A percentile compares a stretch with the other conserved stretches of the same genome.
Evolutionary conservation across 1,139 yeast genomes (phyloP).

Genomic region (Yamadazyma siamensis): DNA sequence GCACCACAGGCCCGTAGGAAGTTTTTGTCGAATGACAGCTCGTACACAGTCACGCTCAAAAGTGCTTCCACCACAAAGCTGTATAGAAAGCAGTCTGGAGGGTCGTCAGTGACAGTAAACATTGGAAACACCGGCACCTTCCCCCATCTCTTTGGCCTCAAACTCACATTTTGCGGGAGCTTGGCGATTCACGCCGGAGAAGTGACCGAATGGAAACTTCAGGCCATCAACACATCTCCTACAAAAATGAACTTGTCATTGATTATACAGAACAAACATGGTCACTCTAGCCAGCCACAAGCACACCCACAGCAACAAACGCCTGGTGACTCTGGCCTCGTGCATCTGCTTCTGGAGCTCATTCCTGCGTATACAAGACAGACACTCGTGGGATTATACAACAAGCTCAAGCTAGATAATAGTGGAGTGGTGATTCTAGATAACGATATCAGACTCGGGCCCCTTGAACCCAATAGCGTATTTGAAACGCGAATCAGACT

Average conservation of each 20-base stretch:
- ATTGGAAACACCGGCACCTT: slow-evolving; percentile 27
- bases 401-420: slow-evolving; percentile 31
- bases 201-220: slow-evolving; percentile 60
- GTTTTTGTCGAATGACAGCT: slow-evolving; percentile 1
- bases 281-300: too few species aligned
- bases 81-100: slow-evolving; percentile 20
- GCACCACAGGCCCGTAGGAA: slow-evolving; percentile 2
- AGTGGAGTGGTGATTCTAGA: slow-evolving; percentile 57
- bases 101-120: slow-evolving; percentile 45
- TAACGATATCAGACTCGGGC: slow-evolving; percentile 65
- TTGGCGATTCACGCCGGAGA: slow-evolving; percentile 60
- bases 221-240: slow-evolving; percentile 58
- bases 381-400: slow-evolving; percentile 32
- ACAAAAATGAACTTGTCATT: slow-evolving; percentile 45
- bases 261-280: slow-evolving; percentile 30
- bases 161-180: slow-evolving; percentile 62
- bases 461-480: slow-evolving; percentile 58
- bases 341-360: slow-evolving; percentile 1
- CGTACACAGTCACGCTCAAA: slow-evolving; percentile 5
- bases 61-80: slow-evolving; percentile 1
- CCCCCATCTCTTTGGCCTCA: slow-evolving; percentile 45
- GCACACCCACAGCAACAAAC: neutral
- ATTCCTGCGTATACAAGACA: slow-evolving; percentile 18
- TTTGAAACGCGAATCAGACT: slow-evolving; percentile 62
- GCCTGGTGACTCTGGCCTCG: neutral